Percentiles rank a stretch among this genome's conserved stretches.
These are phyloP conservation scores for Yarrowia keelungensis DNA, from an alignment of 805 yeast species.

Conservation along the genomic window DNA sequence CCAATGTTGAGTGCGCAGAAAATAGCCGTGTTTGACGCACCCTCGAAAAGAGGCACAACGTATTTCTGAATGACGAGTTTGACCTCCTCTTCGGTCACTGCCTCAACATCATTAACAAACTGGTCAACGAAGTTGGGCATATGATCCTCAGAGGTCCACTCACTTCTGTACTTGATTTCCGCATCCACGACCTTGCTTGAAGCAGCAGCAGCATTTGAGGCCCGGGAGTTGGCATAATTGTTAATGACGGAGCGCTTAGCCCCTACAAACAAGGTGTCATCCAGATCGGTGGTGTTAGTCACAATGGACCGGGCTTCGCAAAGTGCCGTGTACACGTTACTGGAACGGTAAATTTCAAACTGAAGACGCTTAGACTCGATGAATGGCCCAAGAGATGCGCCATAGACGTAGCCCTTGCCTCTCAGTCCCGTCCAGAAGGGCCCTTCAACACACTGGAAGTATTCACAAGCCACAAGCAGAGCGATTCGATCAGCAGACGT, in stretches of 20 bases:
- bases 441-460: conserved; percentile 87
- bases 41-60: conserved; percentile 68
- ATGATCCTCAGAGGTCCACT: conserved; percentile 3
- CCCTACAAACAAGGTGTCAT: conserved; percentile 66
- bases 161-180: conserved; percentile 58
- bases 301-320: conserved; percentile 70
- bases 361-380: conserved; percentile 71
- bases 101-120: conserved; percentile 61
- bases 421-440: conserved; percentile 97
- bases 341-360: conserved; percentile 78
- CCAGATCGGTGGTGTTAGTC: conserved; percentile 62
- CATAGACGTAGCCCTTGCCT: conserved; percentile 94
- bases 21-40: conserved; percentile 58
- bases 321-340: conserved; percentile 64
- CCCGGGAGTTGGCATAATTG: conserved; percentile 69
- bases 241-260: conserved; percentile 80
- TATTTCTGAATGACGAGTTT: conserved; percentile 59
- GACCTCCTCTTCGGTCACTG: conserved; percentile 59
- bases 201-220: conserved; percentile 52
- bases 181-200: conserved; percentile 69
- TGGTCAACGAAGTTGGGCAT: conserved; percentile 42
- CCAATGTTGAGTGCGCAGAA: conserved; percentile 79
- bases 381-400: conserved; percentile 67
- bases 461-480: conserved; percentile 74
- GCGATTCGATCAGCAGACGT: conserved; percentile 68